Base-by-base conservation (phyloP, 2,329 filamentous ascomycete species). In the Cladophialophora yegresii region DNA sequence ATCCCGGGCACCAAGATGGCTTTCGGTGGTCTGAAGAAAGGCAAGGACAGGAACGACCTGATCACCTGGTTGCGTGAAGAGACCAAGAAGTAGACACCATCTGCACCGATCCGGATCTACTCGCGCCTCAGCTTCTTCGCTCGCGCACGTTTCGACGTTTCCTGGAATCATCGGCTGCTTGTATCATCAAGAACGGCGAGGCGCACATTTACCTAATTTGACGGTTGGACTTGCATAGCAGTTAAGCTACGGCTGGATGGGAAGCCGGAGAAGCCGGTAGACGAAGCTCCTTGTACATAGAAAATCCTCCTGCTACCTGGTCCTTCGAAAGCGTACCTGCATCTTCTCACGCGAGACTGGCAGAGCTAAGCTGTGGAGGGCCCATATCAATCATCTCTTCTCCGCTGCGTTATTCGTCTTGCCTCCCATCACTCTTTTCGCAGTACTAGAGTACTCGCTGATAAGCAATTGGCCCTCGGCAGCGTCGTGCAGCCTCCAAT, bases 1-100 rank as follows among this genome's bases (percentile, higher is more conserved):
- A 97, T 99, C 72, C 95, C 95, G 74, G 95, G 95, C 74, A 99
- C 95, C 84, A 99, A 98, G 92, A 99, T 99, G 95, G 95, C 95
- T 76, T 99, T 98, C 79, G 95, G 95, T 84, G 95, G 95, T 81
- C 87, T 99, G 78, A 99, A 99, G 93, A 99, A 99, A 91, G 87
- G 88, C 78, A 98, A 98, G 91, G 95, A 98, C 85, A 88, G 95
- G 81, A 96, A 98, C 81, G 93, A 99, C 82, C 86, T 99, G 76
- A 96, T 99, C 87, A 92, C 92, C 58, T 73, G 67, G 68, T 67
- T 75, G 51, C 69, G 71, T 56, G 69, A 73, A 30, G 71, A 72
- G 58, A 73, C 71, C 67, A 72, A 73, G 67, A 72, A 73, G 67
- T 74, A 73, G 64, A 71, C 54, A 28, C 5, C 36, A 58, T 26